Evolutionary conservation across 148 eudicot genomes (phyloP).

Genomic region (Selenicereus undatus): DNA sequence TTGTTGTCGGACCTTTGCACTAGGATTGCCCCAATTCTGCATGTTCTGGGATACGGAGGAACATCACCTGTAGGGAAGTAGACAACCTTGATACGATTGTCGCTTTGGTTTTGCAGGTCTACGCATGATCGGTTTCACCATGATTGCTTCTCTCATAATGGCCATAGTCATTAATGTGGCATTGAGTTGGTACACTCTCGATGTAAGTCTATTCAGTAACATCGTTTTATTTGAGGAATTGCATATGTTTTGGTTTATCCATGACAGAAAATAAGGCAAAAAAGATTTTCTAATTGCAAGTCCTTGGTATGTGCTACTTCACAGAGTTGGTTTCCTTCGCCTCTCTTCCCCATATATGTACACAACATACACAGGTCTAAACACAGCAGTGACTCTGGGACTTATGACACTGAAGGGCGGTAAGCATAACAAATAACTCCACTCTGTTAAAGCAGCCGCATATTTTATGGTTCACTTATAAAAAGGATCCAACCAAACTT

Average conservation of each 20-base stretch:
- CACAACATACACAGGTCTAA: conserved; percentile 60
- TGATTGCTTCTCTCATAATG: conserved; percentile 44
- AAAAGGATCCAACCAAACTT: background rate
- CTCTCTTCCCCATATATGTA: conserved; percentile 50
- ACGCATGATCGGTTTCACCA: conserved; percentile 67
- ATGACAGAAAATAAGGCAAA: background rate
- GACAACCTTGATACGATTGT: too few relatives aligned
- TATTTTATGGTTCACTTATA: background rate
- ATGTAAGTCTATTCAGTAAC: conserved; percentile 46
- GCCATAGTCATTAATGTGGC: conserved; percentile 48
- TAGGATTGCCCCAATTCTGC: background rate
- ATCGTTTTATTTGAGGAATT: too few relatives aligned
- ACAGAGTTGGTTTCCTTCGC: conserved; percentile 75
- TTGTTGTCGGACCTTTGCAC: too few relatives aligned
- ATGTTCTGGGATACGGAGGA: background rate
- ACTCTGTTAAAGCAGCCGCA: background rate
- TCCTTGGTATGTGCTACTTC: background rate
- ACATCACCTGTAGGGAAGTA: too few relatives aligned
- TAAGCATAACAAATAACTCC: conserved; percentile 3
- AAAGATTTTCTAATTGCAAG: background rate
- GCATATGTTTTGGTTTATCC: too few relatives aligned
- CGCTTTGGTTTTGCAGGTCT: conserved; percentile 34
- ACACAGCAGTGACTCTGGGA: conserved; percentile 72
- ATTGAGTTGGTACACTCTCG: conserved; percentile 75
- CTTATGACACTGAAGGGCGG: conserved; percentile 85